Conservation (phyloP, 805 yeast species). For the Candida maesae region DNA sequence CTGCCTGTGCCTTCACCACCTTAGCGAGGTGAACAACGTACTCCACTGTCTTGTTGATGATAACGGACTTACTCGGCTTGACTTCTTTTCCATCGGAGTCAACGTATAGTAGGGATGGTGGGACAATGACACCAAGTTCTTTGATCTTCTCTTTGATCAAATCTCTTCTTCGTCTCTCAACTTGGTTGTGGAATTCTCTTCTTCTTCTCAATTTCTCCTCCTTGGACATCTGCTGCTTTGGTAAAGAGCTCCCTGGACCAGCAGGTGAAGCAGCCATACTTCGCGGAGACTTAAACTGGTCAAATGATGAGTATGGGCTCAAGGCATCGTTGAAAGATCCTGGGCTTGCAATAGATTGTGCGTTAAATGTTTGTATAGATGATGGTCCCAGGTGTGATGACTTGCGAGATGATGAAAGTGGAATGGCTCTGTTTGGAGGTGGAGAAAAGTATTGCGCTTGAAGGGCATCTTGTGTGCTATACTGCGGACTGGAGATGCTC, state of each 20-base stretch:
- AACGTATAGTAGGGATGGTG: constrained; percentile 59
- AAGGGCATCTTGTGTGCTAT: constrained; percentile 8
- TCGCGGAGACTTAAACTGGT: constrained; percentile 29
- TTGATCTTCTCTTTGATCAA: constrained; percentile 84
- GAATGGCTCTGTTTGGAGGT: constrained; percentile 16
- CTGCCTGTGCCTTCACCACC: constrained; percentile 55
- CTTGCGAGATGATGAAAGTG: constrained; percentile 9
- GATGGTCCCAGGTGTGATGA: constrained; percentile 8
- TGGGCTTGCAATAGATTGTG: constrained; percentile 11
- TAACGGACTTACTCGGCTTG: constrained; percentile 80
- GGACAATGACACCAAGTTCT: constrained; percentile 77
- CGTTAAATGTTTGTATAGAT: constrained; percentile 9
- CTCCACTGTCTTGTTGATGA: constrained; percentile 73
- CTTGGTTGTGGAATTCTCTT: constrained; percentile 90
- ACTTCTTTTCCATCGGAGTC: constrained; percentile 51
- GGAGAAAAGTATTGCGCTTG: constrained; percentile 27
- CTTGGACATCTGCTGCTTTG: constrained; percentile 37
- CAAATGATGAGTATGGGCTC: constrained; percentile 28
- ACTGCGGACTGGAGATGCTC: constrained; percentile 20
- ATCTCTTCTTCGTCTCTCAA: constrained; percentile 88
- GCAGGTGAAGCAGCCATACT: constrained; percentile 29
- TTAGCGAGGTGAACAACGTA: constrained; percentile 65
- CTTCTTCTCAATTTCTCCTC: constrained; percentile 75
- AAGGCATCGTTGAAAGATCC: constrained; percentile 23
- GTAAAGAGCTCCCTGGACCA: constrained; percentile 26